Evolutionary conservation across 2,329 filamentous ascomycete genomes (phyloP), one percentile per base, ranked within the genome.

Genomic region (Pyricularia sp.): DNA sequence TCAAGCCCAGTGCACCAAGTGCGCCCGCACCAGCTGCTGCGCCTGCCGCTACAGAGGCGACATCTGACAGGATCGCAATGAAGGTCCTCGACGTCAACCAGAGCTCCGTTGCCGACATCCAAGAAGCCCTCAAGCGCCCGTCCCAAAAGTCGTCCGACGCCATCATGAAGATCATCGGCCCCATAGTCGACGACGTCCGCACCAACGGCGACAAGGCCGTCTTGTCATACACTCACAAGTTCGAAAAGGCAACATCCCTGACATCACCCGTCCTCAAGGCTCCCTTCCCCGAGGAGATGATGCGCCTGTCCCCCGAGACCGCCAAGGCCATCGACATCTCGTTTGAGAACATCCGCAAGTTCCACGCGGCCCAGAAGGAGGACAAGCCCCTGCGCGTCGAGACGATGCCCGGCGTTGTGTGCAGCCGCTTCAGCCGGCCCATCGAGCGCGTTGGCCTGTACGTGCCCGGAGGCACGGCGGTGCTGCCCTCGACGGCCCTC

Each of bases 371-470:
- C 0, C 94, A 99, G 72, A 88, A 88, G 72, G 91, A 96, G 69
- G 85, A 90, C 30, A 89, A 91, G 75, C 83, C 91, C 1, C 81
- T 99, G 7, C 78, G 87, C 65, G 91, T 99, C 8, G 93, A 97
- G 80, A 99, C 94, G 0, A 99, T 99, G 94, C 94, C 94, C 0
- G 94, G 94, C 35, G 92, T 99, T 3, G 82, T 94, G 31, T 99
- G 94, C 80, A 96, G 91, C 68, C 91, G 94, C 66, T 97, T 99
- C 78, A 87, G 88, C 13, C 84, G 94, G 24, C 89, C 94, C 0
- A 97, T 99, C 68, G 94, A 97, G 77, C 84, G 92, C 49, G 94
- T 99, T n/a, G 94, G 94, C 68, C 82, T 97, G 6, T 99, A 99
- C 76, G 89, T 99, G 19, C 94, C 94, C 7, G 94, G 94, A 65